A percentile compares a stretch with the other conserved stretches of the same genome.
Evolutionary conservation across 2,329 filamentous ascomycete genomes (phyloP).

Genomic region (Pyricularia pennisetigena): DNA sequence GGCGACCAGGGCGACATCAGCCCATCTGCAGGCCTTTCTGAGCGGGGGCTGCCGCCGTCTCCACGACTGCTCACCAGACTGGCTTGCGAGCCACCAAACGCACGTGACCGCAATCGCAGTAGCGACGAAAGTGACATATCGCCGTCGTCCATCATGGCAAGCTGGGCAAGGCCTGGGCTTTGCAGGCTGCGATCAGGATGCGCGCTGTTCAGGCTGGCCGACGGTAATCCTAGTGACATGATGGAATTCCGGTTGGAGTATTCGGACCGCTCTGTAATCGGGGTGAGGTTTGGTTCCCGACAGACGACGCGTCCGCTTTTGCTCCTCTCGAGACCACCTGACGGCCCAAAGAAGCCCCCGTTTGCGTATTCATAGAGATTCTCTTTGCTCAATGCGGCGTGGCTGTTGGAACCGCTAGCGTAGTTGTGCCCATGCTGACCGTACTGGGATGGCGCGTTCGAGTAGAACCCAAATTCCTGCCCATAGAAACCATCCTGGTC

Average conservation of each 20-base stretch:
- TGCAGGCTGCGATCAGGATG: slow-evolving; percentile 32
- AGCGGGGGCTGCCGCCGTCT: slow-evolving; percentile 40
- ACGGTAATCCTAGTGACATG: slow-evolving; percentile 58
- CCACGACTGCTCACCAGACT: slow-evolving; percentile 54
- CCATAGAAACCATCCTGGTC: slow-evolving; percentile 94
- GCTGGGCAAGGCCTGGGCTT: slow-evolving; percentile 67
- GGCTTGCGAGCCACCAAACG: slow-evolving; percentile 73
- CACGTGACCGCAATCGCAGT: slow-evolving; percentile 60
- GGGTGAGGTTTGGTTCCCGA: slow-evolving; percentile 84
- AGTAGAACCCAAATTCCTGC: slow-evolving; percentile 94
- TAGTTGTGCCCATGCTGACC: slow-evolving; percentile 15
- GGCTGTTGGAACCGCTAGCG: slow-evolving; percentile 3
- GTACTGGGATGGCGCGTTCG: slow-evolving; percentile 38
- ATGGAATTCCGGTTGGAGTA: slow-evolving; percentile 92
- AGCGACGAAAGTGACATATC: slow-evolving; percentile 68
- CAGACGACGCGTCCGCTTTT: slow-evolving; percentile 66
- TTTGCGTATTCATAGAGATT: slow-evolving; percentile 53
- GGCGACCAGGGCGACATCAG: slow-evolving; percentile 5
- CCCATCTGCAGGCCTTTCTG: slow-evolving; percentile 11
- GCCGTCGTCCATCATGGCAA: slow-evolving; percentile 60
- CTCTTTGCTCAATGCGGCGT: slow-evolving; percentile 19
- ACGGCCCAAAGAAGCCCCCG: slow-evolving; percentile 82
- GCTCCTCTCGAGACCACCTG: slow-evolving; percentile 46
- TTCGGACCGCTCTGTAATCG: slow-evolving; percentile 91
- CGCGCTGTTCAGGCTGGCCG: slow-evolving; percentile 21